Conservation (phyloP, 495 filamentous ascomycete species). For the Hypomontagnella monticulosa region DNA sequence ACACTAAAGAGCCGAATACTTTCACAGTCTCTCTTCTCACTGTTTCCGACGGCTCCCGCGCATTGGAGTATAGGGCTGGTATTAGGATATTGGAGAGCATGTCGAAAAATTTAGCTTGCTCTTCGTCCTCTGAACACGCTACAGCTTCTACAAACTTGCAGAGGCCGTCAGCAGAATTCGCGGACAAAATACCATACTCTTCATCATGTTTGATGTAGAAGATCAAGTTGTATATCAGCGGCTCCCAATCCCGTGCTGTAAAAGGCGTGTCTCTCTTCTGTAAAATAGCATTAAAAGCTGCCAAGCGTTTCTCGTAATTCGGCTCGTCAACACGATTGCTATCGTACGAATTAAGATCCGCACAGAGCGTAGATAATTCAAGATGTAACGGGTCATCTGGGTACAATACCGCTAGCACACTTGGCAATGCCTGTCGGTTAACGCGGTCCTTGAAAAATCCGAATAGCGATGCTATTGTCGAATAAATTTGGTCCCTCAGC, state of each 20-base stretch:
- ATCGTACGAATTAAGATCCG: slow-evolving; percentile 81
- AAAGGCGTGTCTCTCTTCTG: slow-evolving; percentile 62
- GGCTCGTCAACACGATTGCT: slow-evolving; percentile 76
- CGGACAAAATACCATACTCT: slow-evolving; percentile 82
- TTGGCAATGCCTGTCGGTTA: slow-evolving; percentile 75
- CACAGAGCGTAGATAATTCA: slow-evolving; percentile 76
- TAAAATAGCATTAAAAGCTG: slow-evolving; percentile 79
- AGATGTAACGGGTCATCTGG: slow-evolving; percentile 65
- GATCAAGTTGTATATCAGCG: slow-evolving; percentile 89
- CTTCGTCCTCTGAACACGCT: slow-evolving; percentile 53
- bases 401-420: slow-evolving; percentile 76
- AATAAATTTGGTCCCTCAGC: slow-evolving; percentile 67
- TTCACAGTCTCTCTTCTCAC: slow-evolving; percentile 82
- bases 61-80: slow-evolving; percentile 78
- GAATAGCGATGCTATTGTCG: slow-evolving; percentile 77
- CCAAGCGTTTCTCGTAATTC: slow-evolving; percentile 82
- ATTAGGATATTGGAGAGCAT: slow-evolving; percentile 72
- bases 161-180: slow-evolving; percentile 80
- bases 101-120: slow-evolving; percentile 45
- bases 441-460: slow-evolving; percentile 83
- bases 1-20: slow-evolving; percentile 80
- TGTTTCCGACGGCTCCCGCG: slow-evolving; percentile 79
- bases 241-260: slow-evolving; percentile 83
- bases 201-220: slow-evolving; percentile 88
- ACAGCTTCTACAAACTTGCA: slow-evolving; percentile 78